Evolutionary conservation across 495 filamentous ascomycete genomes (phyloP), one percentile per base, ranked within the genome.

Genomic region (Hypoxylon cercidicola): DNA sequence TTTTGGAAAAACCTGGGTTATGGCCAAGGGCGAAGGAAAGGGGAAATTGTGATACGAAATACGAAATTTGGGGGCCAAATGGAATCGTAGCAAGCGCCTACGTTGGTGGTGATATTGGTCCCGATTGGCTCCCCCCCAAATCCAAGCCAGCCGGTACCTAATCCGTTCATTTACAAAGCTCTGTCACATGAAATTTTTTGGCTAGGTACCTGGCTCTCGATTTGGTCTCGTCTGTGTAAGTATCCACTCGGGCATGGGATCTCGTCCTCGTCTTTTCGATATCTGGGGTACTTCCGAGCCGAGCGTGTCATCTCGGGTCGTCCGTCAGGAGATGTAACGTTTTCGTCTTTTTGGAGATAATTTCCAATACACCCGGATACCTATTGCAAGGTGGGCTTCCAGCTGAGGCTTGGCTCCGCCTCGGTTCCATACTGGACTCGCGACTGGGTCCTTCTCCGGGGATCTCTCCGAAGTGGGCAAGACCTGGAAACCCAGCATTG

Each of bases 61-160:
- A 11, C 10, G 37, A 41, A 39, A 25, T 21, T 47, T 65, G 56
- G 63, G 56, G 63, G 63, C 40, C 23, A 7, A 34, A 19, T 41
- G 45, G 28, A 30, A 44, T 50, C 7, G 39, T 21, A 51, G 30
- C 39, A 30, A 39, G 51, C 56, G 44, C 63, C 21, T 55, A 46
- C 20, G n/a, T n/a, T n/a, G 45, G 15, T 21, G 41, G 59, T 47
- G 47, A 57, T 57, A 11, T 41, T 39, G 30, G 35, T 20, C 47
- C 47, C 53, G 47, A 64, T 64, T 56, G 52, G 61, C 47, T 53
- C 50, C 60, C 53, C n/a, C n/a, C n/a, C n/a, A n/a, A 58, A 58
- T 64, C 35, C 52, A 37, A 46, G 52, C 25, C 21, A 40, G 25
- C 13, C n/a, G 52, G 52, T n/a, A n/a, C n/a, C n/a, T 45, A 56